Base-by-base conservation (phyloP, 768 basidiomycete genomes). In the Auricularia auricula-judae region DNA sequence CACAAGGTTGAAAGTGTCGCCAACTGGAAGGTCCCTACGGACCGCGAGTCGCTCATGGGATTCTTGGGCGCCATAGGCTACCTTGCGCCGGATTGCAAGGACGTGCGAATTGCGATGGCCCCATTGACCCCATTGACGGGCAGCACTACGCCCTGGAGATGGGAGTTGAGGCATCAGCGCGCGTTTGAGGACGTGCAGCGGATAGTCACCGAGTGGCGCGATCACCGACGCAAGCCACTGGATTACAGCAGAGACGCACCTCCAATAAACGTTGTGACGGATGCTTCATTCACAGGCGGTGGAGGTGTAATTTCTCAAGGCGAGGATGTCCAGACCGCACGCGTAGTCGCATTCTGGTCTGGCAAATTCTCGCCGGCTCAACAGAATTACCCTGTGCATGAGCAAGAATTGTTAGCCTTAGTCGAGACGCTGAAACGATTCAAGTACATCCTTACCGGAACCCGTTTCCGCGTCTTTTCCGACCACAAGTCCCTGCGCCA, bases 361-460 rank as follows among this genome's bases (percentile, higher is more conserved):
- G 75, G 73, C 0, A 79, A 78, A 54, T 65, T 79, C 3, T 75
- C 71, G 21, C 39, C 72, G 0, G 73, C 77, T 0, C 76, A 79
- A 62, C 75, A 76, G 23, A 78, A 78, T 47, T 79, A 80, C 58
- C 73, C 76, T 23, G 76, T 77, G 0, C 76, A 77, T 63, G 77
- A 79, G 66, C 68, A 74, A 7, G 79, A 80, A 58, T 68, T 79
- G 68, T 63, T 79, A 0, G 75, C 75, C 0, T 73, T 75, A 0
- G 69, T 81, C 0, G 77, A 80, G 54, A 36, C 65, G 1, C 51
- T 67, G 12, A 67, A n/a, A n/a, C n/a, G n/a, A n/a, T n/a, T n/a
- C n/a, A n/a, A n/a, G n/a, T n/a, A n/a, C n/a, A n/a, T n/a, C 1
- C 56, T 79, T 1, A 73, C 72, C 36, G 79, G 77, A 0, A 67